phyloP scores from a whole-genome alignment of 371 early-diverging fungal species.

The Rhizopus arrhizus region DNA sequence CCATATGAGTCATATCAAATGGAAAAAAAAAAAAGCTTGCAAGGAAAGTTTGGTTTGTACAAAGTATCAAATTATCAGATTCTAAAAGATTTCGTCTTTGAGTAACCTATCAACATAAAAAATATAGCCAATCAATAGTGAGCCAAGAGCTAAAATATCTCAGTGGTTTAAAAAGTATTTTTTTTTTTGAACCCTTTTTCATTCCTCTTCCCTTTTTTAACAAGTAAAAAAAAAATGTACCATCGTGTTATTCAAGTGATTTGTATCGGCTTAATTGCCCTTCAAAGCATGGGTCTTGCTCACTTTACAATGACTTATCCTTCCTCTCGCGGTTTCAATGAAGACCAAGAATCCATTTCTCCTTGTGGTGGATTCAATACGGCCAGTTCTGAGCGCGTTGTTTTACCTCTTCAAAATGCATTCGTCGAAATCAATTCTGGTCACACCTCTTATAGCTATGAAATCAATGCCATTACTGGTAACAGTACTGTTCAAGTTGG shows the following conservation, averaged over 20 bases:
- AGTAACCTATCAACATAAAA: background rate
- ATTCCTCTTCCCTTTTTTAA: background rate
- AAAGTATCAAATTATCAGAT: too few relatives aligned
- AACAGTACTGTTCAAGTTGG: conserved; percentile 44
- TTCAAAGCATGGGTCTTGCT: conserved; percentile 30
- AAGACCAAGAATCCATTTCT: conserved; percentile 47
- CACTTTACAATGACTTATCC: conserved; percentile 60
- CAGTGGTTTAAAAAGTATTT: background rate
- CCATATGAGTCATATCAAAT: too few relatives aligned
- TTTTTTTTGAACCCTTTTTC: background rate
- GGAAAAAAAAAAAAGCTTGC: too few relatives aligned
- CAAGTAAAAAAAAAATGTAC: background rate
- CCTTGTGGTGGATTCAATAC: conserved; percentile 60
- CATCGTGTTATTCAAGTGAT: background rate
- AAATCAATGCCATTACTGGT: conserved; percentile 46
- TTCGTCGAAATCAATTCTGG: conserved; percentile 56
- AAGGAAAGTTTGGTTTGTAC: too few relatives aligned
- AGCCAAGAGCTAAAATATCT: conserved; percentile 3
- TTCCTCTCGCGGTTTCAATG: conserved; percentile 55
- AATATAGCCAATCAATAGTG: background rate
- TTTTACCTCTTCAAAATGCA: conserved; percentile 52
- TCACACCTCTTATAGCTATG: conserved; percentile 48
- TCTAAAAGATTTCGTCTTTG: too few relatives aligned
- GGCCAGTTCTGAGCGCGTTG: conserved; percentile 33
- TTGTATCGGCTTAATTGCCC: background rate